Evolutionary conservation across 805 yeast genomes (phyloP), one percentile per base, ranked within the genome.

Genomic region (Cephaloascus albidus): DNA sequence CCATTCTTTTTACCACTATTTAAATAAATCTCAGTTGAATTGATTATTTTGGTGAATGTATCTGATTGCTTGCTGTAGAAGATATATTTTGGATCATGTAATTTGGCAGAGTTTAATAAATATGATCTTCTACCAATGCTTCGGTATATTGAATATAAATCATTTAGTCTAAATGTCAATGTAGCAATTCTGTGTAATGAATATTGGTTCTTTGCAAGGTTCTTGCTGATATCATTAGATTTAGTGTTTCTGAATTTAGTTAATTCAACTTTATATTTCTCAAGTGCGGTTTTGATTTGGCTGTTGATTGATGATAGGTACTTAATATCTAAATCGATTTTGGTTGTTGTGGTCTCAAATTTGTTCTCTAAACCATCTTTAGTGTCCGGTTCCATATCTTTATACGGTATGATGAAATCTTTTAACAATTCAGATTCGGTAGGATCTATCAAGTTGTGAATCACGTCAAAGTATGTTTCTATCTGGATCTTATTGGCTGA

Each of bases 1-100:
- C 71, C 74, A 46, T 72, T 75, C 43, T 70, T 73, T 46, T 62
- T 74, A 14, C 70, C 54, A n/a, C 61, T 57, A 42, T 64, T 64
- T 53, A 51, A 57, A 36, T 43, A 43, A 33, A 50, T 40, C 19
- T 52, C 52, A 31, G 53, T 41, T 36, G 44, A 42, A 10, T 43
- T 45, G 14, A 61, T 33, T 6, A 50, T 51, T 15, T 39, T 47
- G 31, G 52, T 57, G 47, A 65, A 69, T 23, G 61, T 60, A 33
- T 43, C 45, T 10, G 55, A 47, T 41, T 55, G 54, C 26, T 47
- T 51, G 3, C 57, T 40, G 28, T 49, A 54, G 26, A 42, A 42
- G 18, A 51, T 42, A 32, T 66, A 60, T 38, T 65, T 62, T 38
- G 65, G 65, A 45, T 72, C 74, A 38, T 60, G 54, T 31, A 67